Base-by-base conservation (phyloP, 164 flowering plant species). In the Stephania yunnanensis region DNA sequence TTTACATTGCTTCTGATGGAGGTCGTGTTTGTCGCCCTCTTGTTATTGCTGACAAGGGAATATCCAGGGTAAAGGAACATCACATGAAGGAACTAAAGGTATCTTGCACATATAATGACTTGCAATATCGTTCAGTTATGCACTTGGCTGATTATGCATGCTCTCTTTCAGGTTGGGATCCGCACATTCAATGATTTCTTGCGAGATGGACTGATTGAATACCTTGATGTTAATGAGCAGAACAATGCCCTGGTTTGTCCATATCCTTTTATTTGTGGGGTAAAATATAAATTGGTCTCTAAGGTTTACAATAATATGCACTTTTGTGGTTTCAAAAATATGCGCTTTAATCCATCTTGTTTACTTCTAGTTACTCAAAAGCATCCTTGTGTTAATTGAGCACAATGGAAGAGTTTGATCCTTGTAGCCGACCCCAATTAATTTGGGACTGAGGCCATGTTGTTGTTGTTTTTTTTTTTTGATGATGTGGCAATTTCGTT, bases 11-110 rank as follows among this genome's bases (percentile, higher is more conserved):
- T 77, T 92, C 97, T 44, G 99, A 96, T 89, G 99, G 98, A 65
- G 98, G 99, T 30, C 94, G 99, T 71, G 99, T 96, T 75, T 94
- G 97, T 78, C 97, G 99, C 74, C 99, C 99, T 58, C 94, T 96
- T 79, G 93, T 96, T 52, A 92, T 96, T 81, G 99, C 94, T 78
- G 97, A 94, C 76, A 91, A 87, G 52, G 99, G 99, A 25, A 78
- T 89, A 78, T 92, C 99, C 44, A 86, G 94, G 83, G 84, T 96
- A 75, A 94, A 91, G 77, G 89, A 91, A 64, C 85, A 87, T 80
- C 99, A 96, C 83, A 96, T 96, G 98, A 87, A 87, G 80, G 97
- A 92, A 82, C 81, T 96, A 77, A 53, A 58, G 90, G 99, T 94
- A 79, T 79, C 83, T 80, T 8, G 46, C 36, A 13, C 61, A n/a